Evolutionary conservation across 805 yeast genomes (phyloP).

Genomic region (Isabelozyma pseudorhagii): DNA sequence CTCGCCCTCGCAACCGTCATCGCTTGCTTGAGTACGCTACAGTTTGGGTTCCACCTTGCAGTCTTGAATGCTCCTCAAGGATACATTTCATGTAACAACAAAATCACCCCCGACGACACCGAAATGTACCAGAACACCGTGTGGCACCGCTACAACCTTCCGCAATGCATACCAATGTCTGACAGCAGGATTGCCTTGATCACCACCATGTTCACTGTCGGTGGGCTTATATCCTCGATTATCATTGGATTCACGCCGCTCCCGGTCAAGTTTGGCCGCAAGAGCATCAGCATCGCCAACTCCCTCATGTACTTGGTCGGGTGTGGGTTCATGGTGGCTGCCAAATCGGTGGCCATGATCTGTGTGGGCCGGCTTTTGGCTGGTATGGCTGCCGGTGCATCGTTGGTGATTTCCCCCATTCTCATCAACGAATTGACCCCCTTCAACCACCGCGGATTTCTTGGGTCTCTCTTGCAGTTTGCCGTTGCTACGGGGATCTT

Average conservation of each 20-base stretch:
- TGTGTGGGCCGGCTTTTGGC: constrained; percentile 30
- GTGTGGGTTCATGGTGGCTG: constrained; percentile 21
- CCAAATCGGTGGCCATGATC: constrained; percentile 16
- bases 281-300: constrained; percentile 14
- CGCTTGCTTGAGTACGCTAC: constrained; percentile 33
- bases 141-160: constrained; percentile 20
- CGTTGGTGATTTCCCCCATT: constrained; percentile 39
- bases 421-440: constrained; percentile 40
- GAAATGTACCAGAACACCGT: constrained; percentile 19
- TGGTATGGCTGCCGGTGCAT: constrained; percentile 39
- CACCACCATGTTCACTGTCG: constrained; percentile 34
- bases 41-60: constrained; percentile 39
- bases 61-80: constrained; percentile 34
- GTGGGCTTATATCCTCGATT: constrained; percentile 31
- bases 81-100: constrained; percentile 21
- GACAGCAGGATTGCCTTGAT: constrained; percentile 17
- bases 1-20: constrained; percentile 35
- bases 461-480: constrained; percentile 38
- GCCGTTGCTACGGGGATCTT: constrained; percentile 39
- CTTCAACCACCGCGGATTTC: constrained; percentile 35
- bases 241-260: constrained; percentile 26
- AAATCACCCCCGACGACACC: constrained; percentile 15
- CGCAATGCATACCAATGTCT: constrained; percentile 28
- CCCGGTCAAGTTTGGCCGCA: constrained; percentile 22
- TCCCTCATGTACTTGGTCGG: constrained; percentile 24